Percentiles rank a stretch among this genome's conserved stretches.
phyloP scores from a whole-genome alignment of 805 yeast genomes.

The Yarrowia sp. region DNA sequence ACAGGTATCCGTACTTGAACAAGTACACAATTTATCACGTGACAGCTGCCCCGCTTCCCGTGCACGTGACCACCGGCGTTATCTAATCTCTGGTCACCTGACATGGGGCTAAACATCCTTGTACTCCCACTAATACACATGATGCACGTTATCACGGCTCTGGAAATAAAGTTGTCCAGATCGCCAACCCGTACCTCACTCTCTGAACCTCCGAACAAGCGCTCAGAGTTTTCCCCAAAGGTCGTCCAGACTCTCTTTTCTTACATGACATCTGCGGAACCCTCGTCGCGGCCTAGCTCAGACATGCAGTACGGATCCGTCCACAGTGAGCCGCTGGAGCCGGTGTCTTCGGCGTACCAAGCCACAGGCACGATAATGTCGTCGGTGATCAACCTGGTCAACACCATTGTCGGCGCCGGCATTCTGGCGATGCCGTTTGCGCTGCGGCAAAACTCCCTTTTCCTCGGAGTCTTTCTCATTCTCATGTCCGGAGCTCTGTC shows the following conservation, averaged over 20 bases:
- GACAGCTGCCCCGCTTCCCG: no score
- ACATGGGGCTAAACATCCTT: no score
- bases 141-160: constrained; percentile 5
- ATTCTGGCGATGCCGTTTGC: constrained; percentile 79
- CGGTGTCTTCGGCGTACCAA: constrained; percentile 8
- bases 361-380: constrained; percentile 56
- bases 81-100: no score
- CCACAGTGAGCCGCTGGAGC: constrained; percentile 18
- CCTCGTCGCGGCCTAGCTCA: background rate
- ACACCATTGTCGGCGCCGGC: constrained; percentile 82
- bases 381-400: constrained; percentile 67
- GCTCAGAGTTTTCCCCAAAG: no score
- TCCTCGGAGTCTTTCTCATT: constrained; percentile 62
- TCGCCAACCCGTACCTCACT: background rate
- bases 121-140: background rate
- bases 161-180: constrained; percentile 7
- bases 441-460: constrained; percentile 65
- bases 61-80: no score
- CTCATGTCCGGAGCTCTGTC: constrained; percentile 68
- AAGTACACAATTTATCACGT: no score
- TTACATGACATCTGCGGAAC: constrained; percentile 2
- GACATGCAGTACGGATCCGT: constrained; percentile 27
- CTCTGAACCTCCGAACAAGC: no score
- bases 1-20: no score
- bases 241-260: background rate